Evolutionary conservation across 2,329 filamentous ascomycete species (phyloP), one percentile per base, ranked within the genome.

Genomic region (Colletotrichum musicola): DNA sequence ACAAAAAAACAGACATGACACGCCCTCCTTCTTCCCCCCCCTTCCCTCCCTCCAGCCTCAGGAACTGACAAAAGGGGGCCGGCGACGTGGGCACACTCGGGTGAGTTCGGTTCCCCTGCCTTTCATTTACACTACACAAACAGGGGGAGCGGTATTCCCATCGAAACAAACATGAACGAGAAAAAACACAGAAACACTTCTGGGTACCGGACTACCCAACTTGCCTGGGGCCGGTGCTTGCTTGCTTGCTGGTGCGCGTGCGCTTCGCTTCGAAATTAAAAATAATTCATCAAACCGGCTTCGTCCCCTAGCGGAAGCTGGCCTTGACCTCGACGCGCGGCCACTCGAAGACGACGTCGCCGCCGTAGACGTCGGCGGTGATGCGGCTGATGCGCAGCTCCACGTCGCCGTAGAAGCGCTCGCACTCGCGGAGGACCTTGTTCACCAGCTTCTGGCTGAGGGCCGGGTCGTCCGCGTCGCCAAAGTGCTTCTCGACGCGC

Each of bases 401-500:
- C 56, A 91, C 87, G 25, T 88, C 84, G 62, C 83, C 83, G 75
- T 91, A 91, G 74, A 88, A 91, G 68, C 77, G 81, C 78, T 91
- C 89, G 75, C 89, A 90, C 75, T 90, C 88, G 68, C 81, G 81
- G 55, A 88, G 78, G 44, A 91, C 88, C 76, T 86, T 85, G 58
- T 79, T 79, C 25, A 90, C 89, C 47, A 92, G 81, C 42, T 83
- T 83, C 57, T 83, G 82, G 74, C 89, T 92, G 62, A 92, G 83
- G 22, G 83, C 87, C 63, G 90, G 89, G 71, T 95, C 92, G 73
- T 97, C 94, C 5, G 91, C 92, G 73, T 97, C 94, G 50, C 94
- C 94, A 84, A 98, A 98, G 80, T 98, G 95, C 83, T 98, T 99
- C 81, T 98, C 95, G 1, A 98, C 93, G 57, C 95, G 89, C 83